phyloP scores from a whole-genome alignment of 2,329 filamentous ascomycete genomes.

The Exophiala phaeomuriformis region DNA sequence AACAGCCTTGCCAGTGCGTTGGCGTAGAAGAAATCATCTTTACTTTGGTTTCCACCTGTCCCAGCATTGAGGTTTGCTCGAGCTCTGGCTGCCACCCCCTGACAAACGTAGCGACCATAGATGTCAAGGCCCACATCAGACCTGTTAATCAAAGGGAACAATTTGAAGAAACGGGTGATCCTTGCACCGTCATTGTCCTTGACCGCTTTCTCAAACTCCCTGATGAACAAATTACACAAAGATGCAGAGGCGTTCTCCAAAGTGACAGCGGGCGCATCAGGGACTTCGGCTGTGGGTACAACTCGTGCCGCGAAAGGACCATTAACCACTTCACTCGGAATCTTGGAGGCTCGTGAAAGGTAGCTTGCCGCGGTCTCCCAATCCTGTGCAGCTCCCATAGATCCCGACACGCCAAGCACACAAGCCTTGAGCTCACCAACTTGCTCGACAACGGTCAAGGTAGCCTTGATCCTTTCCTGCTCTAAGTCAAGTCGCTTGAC shows the following conservation, averaged over 20 bases:
- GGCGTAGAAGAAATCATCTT: conserved; percentile 84
- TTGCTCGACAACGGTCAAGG: conserved; percentile 85
- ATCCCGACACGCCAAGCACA: conserved; percentile 85
- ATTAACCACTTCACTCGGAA: conserved; percentile 71
- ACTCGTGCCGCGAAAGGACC: conserved; percentile 85
- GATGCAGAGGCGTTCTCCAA: conserved; percentile 82
- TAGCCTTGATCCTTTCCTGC: conserved; percentile 84
- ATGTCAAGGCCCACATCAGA: conserved; percentile 86
- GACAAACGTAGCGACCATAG: conserved; percentile 92
- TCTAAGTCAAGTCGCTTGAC: conserved; percentile 85
- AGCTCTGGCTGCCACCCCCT: conserved; percentile 80
- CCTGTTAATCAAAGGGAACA: conserved; percentile 88
- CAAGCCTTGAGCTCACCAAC: conserved; percentile 96
- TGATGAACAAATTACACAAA: conserved; percentile 78
- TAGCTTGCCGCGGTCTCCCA: conserved; percentile 96
- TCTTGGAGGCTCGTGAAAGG: conserved; percentile 70
- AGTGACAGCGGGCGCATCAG: conserved; percentile 80
- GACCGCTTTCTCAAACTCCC: conserved; percentile 91
- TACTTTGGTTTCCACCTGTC: conserved; percentile 51
- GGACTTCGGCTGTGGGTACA: conserved; percentile 91
- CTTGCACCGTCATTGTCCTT: conserved; percentile 78
- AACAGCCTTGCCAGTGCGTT: conserved; percentile 86
- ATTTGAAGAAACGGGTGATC: conserved; percentile 94
- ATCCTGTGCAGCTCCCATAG: conserved; percentile 96
- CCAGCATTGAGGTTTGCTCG: conserved; percentile 70